These are phyloP conservation scores for Albatrellus ellisii DNA, from an alignment of 768 basidiomycete genomes.

Conservation along the genomic window DNA sequence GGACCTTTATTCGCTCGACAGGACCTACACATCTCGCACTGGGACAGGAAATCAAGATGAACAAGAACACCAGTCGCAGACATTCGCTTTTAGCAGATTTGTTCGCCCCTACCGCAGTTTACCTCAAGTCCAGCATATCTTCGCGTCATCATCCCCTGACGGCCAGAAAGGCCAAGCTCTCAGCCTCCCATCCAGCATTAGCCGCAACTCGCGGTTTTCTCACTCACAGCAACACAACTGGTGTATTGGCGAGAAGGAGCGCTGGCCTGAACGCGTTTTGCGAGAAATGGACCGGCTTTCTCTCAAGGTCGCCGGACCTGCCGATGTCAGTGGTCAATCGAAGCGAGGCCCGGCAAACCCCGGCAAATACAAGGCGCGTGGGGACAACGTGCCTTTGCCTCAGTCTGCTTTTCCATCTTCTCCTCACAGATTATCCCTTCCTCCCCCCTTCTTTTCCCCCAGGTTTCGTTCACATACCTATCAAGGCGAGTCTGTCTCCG, in stretches of 20 bases:
- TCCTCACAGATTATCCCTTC: too few species aligned
- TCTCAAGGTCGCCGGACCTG: constrained; percentile 19
- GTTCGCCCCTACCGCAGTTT: constrained; percentile 19
- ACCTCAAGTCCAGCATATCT: constrained; percentile 17
- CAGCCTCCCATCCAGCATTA: background rate
- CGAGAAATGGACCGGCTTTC: constrained; percentile 40
- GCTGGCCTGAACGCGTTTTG: constrained; percentile 48
- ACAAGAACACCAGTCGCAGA: constrained; percentile 1
- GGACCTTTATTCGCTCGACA: background rate
- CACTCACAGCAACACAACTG: too few species aligned
- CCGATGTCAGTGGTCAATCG: background rate
- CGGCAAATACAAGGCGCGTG: constrained; percentile 9
- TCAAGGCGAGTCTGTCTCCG: too few species aligned
- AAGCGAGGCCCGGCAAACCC: background rate
- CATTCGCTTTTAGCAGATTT: constrained; percentile 17
- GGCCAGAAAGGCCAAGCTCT: constrained; percentile 1
- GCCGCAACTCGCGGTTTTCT: constrained; percentile 1
- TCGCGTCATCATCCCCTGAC: constrained; percentile 8
- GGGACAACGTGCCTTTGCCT: constrained; percentile 9
- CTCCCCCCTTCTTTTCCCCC: too few species aligned
- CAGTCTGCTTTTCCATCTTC: background rate
- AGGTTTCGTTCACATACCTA: too few species aligned
- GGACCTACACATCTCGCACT: constrained; percentile 15
- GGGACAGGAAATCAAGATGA: background rate
- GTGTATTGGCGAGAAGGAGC: constrained; percentile 26